phyloP scores from a whole-genome alignment of 2,329 filamentous ascomycete species.

The Sphaerulina populicola region DNA sequence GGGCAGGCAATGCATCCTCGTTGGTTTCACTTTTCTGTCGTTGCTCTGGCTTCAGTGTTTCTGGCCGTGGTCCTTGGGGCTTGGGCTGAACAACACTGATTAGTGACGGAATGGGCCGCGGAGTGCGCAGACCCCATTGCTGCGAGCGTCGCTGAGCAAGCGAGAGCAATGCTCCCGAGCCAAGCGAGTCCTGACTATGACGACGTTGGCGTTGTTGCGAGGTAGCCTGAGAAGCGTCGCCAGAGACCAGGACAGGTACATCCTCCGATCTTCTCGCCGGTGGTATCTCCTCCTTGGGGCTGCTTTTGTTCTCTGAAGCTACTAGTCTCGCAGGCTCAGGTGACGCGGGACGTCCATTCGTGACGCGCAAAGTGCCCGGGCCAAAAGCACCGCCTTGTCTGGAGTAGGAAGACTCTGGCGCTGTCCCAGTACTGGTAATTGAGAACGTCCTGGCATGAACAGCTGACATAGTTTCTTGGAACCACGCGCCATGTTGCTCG shows the following conservation, averaged over 20 bases:
- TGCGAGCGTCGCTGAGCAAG: conserved; percentile 10
- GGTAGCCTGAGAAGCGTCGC: background rate
- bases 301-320: conserved; percentile 3
- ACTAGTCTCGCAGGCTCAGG: conserved; percentile 34
- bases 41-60: background rate
- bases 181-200: conserved; percentile 3
- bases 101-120: conserved; percentile 1
- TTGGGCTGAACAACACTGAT: background rate
- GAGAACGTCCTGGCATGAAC: conserved; percentile 5
- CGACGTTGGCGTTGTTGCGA: background rate
- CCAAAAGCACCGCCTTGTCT: conserved; percentile 31
- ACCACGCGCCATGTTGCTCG: conserved; percentile 14
- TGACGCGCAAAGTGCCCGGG: conserved; percentile 40
- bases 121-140: conserved; percentile 11
- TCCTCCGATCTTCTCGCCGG: background rate
- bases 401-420: conserved; percentile 34
- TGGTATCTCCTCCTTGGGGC: background rate
- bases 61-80: background rate
- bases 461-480: conserved; percentile 7
- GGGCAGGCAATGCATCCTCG: conserved; percentile 6
- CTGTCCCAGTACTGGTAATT: conserved; percentile 32
- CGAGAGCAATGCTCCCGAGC: background rate
- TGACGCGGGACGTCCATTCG: conserved; percentile 40
- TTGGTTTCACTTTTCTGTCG: background rate
- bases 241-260: background rate